phyloP scores from a whole-genome alignment of 169 alveolate genomes.

The Cryptosporidium bovis region DNA sequence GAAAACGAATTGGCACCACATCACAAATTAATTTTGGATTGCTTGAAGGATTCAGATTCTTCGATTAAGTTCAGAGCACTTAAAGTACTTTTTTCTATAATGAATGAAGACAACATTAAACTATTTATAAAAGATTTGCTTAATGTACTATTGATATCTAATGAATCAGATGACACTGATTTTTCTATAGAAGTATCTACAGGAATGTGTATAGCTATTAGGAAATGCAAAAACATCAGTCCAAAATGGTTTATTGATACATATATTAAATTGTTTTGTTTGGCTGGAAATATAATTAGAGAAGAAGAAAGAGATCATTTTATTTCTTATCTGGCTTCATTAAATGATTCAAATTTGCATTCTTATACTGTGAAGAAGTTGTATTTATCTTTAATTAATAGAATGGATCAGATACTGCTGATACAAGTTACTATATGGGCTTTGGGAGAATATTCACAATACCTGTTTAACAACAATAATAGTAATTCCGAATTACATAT shows the following conservation, averaged over 20 bases:
- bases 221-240: constrained; percentile 86
- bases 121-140: constrained; percentile 91
- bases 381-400: constrained; percentile 84
- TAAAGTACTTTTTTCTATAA: constrained; percentile 93
- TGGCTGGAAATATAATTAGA: constrained; percentile 86
- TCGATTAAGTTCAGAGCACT: constrained; percentile 95
- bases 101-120: constrained; percentile 91
- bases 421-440: constrained; percentile 91
- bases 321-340: constrained; percentile 83
- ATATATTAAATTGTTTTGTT: constrained; percentile 90
- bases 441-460: constrained; percentile 87
- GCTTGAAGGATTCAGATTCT: constrained; percentile 95
- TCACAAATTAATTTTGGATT: constrained; percentile 78
- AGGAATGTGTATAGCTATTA: constrained; percentile 82
- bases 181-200: constrained; percentile 81
- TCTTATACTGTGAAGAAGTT: constrained; percentile 86
- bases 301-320: constrained; percentile 84
- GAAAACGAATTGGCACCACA: constrained; percentile 32
- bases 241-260: constrained; percentile 90
- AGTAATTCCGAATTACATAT: not conserved
- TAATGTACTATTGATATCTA: constrained; percentile 90
- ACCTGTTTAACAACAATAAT: constrained; percentile 7
- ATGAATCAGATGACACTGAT: constrained; percentile 90
- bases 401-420: constrained; percentile 88
- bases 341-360: constrained; percentile 82